Percentiles rank a stretch among this genome's conserved stretches.
Conservation (phyloP, 2,329 filamentous ascomycete species). For the Aspergillus sp. region DNA sequence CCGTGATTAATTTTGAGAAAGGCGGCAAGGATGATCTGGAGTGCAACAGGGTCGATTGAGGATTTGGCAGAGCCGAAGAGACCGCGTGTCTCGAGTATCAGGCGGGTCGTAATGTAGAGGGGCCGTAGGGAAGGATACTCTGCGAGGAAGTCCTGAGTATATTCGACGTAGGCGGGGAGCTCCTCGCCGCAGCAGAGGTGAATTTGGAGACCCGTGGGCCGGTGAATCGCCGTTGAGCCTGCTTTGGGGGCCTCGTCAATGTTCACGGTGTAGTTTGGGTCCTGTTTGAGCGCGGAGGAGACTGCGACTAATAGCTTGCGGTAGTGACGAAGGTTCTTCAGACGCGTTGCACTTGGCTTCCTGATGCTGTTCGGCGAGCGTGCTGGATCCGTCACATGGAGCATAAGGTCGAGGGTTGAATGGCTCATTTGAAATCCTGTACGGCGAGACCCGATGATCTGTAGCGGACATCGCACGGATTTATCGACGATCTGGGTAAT, state of each 20-base stretch:
- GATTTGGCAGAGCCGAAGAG: constrained; percentile 53
- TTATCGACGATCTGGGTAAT: constrained; percentile 35
- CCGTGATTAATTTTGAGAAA: constrained; percentile 53
- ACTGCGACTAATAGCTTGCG: constrained; percentile 30
- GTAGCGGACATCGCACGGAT: constrained; percentile 35
- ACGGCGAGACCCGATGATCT: constrained; percentile 58
- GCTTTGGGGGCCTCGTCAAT: constrained; percentile 30
- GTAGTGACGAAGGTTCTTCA: constrained; percentile 33
- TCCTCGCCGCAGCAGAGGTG: constrained; percentile 56
- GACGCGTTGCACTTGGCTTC: constrained; percentile 40
- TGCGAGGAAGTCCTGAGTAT: constrained; percentile 52
- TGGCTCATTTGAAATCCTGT: constrained; percentile 57
- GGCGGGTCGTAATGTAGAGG: constrained; percentile 56
- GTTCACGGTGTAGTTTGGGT: constrained; percentile 27
- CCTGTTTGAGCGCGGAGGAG: constrained; percentile 26
- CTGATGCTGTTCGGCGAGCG: constrained; percentile 28
- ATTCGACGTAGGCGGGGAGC: constrained; percentile 43
- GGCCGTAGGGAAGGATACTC: constrained; percentile 55
- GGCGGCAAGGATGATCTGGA: constrained; percentile 63
- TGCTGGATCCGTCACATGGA: constrained; percentile 33
- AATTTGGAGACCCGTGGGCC: constrained; percentile 53
- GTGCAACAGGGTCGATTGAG: constrained; percentile 59
- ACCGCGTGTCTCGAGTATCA: constrained; percentile 55
- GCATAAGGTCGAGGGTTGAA: constrained; percentile 61
- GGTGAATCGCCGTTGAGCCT: constrained; percentile 47